Evolutionary conservation across 441 rosid species (phyloP).

Genomic region (Eruca vesicaria): DNA sequence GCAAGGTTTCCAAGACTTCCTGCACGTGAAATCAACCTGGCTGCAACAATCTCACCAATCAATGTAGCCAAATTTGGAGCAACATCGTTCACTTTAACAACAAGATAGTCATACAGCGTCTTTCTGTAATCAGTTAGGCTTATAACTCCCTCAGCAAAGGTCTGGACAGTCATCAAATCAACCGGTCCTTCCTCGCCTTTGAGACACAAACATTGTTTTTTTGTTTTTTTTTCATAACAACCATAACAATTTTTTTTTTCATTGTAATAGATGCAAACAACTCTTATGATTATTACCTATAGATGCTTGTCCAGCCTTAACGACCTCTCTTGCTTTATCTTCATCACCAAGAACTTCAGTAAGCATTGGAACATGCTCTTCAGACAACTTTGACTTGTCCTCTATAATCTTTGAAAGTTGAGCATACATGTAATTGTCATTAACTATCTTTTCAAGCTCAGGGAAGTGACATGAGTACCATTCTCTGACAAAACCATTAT

Average conservation of each 20-base stretch:
- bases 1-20: constrained; percentile 91
- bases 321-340: constrained; percentile 78
- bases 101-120: constrained; percentile 71
- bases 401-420: constrained; percentile 69
- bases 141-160: constrained; percentile 73
- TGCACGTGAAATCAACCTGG: constrained; percentile 84
- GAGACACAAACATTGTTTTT: background rate
- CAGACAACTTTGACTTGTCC: constrained; percentile 72
- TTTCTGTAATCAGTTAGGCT: constrained; percentile 76
- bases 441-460: constrained; percentile 75
- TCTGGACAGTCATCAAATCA: constrained; percentile 73
- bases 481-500: constrained; percentile 48
- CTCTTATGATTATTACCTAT: constrained; percentile 51
- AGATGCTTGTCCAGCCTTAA: constrained; percentile 88
- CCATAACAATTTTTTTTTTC: background rate
- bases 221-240: background rate
- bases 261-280: background rate
- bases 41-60: constrained; percentile 87
- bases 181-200: constrained; percentile 79
- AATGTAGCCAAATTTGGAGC: constrained; percentile 87
- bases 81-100: constrained; percentile 74
- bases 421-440: constrained; percentile 79
- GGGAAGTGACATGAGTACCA: constrained; percentile 97
- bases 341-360: constrained; percentile 79
- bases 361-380: constrained; percentile 57